These are phyloP conservation scores for Kwoniella shivajii DNA, from an alignment of 1,284 basidiomycete species.

Conservation along the genomic window DNA sequence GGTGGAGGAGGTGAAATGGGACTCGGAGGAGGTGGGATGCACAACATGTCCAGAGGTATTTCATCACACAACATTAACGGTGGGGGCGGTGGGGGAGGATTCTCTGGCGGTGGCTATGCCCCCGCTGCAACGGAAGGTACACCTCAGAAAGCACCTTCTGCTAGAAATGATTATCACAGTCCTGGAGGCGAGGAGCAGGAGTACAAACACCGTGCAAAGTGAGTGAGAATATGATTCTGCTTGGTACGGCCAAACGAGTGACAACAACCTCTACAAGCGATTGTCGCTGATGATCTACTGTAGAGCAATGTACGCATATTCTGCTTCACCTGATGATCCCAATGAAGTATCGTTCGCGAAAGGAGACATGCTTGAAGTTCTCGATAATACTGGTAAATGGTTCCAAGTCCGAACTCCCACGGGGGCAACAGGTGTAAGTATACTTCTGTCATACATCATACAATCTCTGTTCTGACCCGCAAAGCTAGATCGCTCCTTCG, in stretches of 20 bases:
- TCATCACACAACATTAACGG: conserved; percentile 29
- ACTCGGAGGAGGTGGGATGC: conserved; percentile 22
- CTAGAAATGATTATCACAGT: conserved; percentile 17
- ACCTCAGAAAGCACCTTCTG: conserved; percentile 27
- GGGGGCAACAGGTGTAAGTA: conserved; percentile 70
- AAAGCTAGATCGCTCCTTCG: conserved; percentile 48
- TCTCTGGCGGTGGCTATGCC: conserved; percentile 23
- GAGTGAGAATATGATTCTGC: no score
- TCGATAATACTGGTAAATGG: conserved; percentile 93
- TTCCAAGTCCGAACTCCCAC: conserved; percentile 89
- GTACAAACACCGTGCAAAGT: conserved; percentile 33
- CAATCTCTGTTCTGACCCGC: no score
- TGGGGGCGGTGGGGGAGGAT: conserved; percentile 1
- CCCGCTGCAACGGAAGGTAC: conserved; percentile 37
- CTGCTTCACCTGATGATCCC: conserved; percentile 88
- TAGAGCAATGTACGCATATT: conserved; percentile 63
- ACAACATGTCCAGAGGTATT: conserved; percentile 32
- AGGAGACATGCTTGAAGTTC: conserved; percentile 89
- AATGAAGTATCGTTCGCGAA: conserved; percentile 95
- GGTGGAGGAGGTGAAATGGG: conserved; percentile 23
- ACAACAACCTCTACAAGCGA: neutral
- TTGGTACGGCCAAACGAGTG: conserved; percentile 5
- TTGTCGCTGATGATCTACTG: neutral
- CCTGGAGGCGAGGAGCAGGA: conserved; percentile 14
- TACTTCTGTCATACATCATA: neutral